phyloP scores from a whole-genome alignment of 495 filamentous ascomycete genomes.

The Cercophora scortea region DNA sequence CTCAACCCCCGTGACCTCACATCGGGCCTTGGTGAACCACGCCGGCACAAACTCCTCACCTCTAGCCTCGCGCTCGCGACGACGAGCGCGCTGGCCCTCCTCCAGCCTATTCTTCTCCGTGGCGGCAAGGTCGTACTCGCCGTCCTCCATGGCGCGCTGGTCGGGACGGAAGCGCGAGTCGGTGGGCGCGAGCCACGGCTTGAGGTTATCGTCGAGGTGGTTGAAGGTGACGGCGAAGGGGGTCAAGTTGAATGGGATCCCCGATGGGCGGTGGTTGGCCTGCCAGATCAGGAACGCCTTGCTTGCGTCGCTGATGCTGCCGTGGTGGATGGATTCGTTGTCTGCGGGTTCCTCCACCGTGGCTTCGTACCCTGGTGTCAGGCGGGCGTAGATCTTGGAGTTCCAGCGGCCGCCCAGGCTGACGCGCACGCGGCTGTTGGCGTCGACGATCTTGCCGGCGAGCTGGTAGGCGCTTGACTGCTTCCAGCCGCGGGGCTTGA shows the following conservation, averaged over 20 bases:
- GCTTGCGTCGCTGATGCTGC: constrained; percentile 43
- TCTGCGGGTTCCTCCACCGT: constrained; percentile 49
- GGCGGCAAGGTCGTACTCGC: constrained; percentile 87
- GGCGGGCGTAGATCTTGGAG: constrained; percentile 89
- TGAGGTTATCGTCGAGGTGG: constrained; percentile 68
- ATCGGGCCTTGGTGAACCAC: constrained; percentile 72
- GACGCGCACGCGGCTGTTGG: constrained; percentile 67
- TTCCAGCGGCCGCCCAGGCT: constrained; percentile 94
- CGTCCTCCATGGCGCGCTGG: constrained; percentile 98
- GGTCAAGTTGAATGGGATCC: constrained; percentile 93
- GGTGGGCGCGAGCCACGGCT: constrained; percentile 72
- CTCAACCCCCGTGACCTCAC: constrained; percentile 75
- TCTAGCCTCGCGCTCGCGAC: constrained; percentile 60
- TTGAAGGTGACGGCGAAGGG: constrained; percentile 95
- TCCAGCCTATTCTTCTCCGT: constrained; percentile 92
- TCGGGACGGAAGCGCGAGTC: constrained; percentile 87
- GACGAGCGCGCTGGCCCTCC: constrained; percentile 78
- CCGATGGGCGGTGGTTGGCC: constrained; percentile 67
- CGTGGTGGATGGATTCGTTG: constrained; percentile 22
- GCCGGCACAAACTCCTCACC: constrained; percentile 78
- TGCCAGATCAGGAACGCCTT: constrained; percentile 92
- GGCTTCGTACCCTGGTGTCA: constrained; percentile 84
- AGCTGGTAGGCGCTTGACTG: constrained; percentile 83
- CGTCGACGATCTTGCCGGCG: constrained; percentile 71
- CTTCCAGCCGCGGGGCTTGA: constrained; percentile 94